A percentile compares a stretch with the other conserved stretches of the same genome.
Evolutionary conservation across 2,329 filamentous ascomycete species (phyloP).

Genomic region (Ophiostoma tasmaniense): DNA sequence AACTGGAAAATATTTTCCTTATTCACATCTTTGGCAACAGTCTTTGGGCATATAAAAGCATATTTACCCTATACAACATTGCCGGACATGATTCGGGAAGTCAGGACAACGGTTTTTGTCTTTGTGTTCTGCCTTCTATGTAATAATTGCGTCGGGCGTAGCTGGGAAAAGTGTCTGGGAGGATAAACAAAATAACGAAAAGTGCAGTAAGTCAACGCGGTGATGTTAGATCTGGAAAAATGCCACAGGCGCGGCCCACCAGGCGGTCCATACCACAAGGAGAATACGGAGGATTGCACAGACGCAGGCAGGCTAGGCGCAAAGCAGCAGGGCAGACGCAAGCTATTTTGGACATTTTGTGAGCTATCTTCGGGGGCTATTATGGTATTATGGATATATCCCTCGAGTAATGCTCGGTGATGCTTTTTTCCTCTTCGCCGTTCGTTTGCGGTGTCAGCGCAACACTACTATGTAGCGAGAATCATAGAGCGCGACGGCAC

Average conservation of each 20-base stretch:
- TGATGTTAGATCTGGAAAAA: background rate
- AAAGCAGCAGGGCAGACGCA: background rate
- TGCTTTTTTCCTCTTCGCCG: background rate
- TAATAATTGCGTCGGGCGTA: background rate
- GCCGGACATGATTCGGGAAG: background rate
- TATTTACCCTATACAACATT: background rate
- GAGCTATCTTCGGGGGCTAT: background rate
- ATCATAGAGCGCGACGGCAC: background rate
- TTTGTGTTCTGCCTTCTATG: background rate
- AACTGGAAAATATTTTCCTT: background rate
- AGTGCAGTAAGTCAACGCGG: background rate
- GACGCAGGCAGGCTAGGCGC: slow-evolving; percentile 5
- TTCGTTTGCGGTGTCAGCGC: background rate
- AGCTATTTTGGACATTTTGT: background rate
- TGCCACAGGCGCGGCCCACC: background rate
- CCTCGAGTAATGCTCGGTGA: background rate
- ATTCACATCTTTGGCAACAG: background rate
- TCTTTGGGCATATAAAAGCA: background rate
- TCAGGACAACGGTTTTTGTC: background rate
- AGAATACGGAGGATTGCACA: slow-evolving; percentile 11
- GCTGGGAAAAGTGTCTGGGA: background rate
- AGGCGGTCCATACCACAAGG: background rate
- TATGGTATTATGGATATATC: background rate
- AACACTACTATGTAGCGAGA: background rate
- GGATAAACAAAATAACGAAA: background rate